Conservation (phyloP, 2,329 filamentous ascomycete genomes). For the Hortaea sp. region DNA sequence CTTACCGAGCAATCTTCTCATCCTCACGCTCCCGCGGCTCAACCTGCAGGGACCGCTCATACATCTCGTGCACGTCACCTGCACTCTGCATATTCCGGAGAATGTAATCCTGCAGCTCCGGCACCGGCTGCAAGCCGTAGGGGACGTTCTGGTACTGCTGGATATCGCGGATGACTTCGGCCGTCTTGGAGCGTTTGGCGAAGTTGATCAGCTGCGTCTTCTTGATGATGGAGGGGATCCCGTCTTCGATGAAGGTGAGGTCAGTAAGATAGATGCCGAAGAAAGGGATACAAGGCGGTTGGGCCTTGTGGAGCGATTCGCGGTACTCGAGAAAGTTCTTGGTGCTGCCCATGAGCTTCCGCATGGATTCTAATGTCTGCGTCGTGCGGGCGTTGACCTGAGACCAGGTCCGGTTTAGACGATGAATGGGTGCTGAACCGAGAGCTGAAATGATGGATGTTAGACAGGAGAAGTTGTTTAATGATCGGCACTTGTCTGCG, state of each 20-base stretch:
- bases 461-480: conserved; percentile 96
- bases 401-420: conserved; percentile 86
- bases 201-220: conserved; percentile 98
- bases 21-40: conserved; percentile 95
- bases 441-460: conserved; percentile 96
- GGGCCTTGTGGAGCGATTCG: conserved; percentile 82
- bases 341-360: conserved; percentile 87
- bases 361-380: conserved; percentile 76
- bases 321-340: conserved; percentile 98
- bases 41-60: conserved; percentile 87
- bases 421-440: conserved; percentile 87
- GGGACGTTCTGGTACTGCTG: conserved; percentile 97
- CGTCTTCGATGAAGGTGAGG: conserved; percentile 96
- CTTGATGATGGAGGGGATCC: conserved; percentile 91
- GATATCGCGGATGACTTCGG: conserved; percentile 95
- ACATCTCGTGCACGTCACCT: conserved; percentile 98
- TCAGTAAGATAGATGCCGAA: conserved; percentile 98
- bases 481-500: conserved; percentile 84
- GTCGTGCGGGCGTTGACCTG: conserved; percentile 81
- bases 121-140: conserved; percentile 82
- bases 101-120: conserved; percentile 93
- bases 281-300: conserved; percentile 95
- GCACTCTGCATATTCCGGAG: conserved; percentile 91
- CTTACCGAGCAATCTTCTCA: conserved; percentile 97
- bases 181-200: conserved; percentile 93